Evolutionary conservation across 176 grass and related monocot species (phyloP).

Genomic region (Carex myosuroides): DNA sequence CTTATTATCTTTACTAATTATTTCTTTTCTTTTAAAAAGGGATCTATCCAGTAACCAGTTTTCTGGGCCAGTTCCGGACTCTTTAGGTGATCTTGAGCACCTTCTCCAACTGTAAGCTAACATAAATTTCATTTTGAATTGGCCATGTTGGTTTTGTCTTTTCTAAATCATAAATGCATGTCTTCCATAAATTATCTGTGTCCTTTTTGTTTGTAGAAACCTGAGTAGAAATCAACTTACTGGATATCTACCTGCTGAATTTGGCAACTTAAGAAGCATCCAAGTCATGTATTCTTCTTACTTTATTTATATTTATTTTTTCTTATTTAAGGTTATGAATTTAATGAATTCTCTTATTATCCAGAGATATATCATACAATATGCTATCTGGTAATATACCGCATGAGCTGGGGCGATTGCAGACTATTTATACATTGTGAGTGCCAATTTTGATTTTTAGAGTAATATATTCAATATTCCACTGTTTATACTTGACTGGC

Average conservation of each 20-base stretch:
- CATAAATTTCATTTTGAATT: background rate
- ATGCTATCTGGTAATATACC: slow-evolving; percentile 66
- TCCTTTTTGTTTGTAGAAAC: slow-evolving; percentile 39
- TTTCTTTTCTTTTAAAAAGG: slow-evolving; percentile 35
- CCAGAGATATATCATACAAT: slow-evolving; percentile 83
- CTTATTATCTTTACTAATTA: background rate
- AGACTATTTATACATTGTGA: slow-evolving; percentile 87
- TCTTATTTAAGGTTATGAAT: background rate
- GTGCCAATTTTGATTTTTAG: slow-evolving; percentile 29
- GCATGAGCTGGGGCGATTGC: slow-evolving; percentile 83
- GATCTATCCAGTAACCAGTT: slow-evolving; percentile 92
- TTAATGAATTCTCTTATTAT: slow-evolving; percentile 21
- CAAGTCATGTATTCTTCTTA: slow-evolving; percentile 76
- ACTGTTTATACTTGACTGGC: background rate
- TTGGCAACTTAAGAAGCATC: slow-evolving; percentile 85
- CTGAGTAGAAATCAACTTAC: slow-evolving; percentile 78
- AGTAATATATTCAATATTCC: background rate
- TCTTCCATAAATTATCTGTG: background rate
- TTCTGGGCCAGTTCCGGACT: slow-evolving; percentile 67
- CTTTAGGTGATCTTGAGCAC: slow-evolving; percentile 94
- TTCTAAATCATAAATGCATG: slow-evolving; percentile 9
- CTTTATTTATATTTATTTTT: background rate
- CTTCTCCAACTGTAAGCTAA: slow-evolving; percentile 80
- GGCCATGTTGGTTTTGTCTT: background rate
- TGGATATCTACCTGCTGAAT: slow-evolving; percentile 74